A percentile compares a stretch with the other conserved stretches of the same genome.
Evolutionary conservation across 2,329 filamentous ascomycete genomes (phyloP).

Genomic region (Ophiostoma novo-ulmi): DNA sequence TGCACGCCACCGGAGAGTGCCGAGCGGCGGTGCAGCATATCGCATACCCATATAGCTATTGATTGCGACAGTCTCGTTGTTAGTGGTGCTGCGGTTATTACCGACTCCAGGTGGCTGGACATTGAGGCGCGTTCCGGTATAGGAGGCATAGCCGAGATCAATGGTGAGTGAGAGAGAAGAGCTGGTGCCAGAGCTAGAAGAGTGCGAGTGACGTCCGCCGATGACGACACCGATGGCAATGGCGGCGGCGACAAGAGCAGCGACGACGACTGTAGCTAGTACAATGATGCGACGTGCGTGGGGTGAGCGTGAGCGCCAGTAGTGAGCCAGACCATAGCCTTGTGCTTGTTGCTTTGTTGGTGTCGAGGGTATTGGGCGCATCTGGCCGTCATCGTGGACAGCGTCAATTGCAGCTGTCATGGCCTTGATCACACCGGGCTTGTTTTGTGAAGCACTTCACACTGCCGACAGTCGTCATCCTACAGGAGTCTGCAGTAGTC

Average conservation of each 20-base stretch:
- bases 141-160: background rate
- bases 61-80: slow-evolving; percentile 25
- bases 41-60: slow-evolving; percentile 42
- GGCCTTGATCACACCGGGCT: background rate
- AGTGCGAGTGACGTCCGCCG: background rate
- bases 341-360: background rate
- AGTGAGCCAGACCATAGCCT: background rate
- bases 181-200: background rate
- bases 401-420: background rate
- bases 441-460: background rate
- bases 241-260: background rate
- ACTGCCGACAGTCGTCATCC: background rate
- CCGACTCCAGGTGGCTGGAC: background rate
- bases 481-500: background rate
- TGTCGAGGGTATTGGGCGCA: too few relatives aligned
- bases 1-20: slow-evolving; percentile 39
- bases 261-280: background rate
- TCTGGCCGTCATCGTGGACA: background rate
- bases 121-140: background rate
- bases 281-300: background rate
- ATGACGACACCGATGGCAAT: background rate
- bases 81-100: background rate
- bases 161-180: background rate
- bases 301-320: background rate
- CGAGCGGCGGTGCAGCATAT: slow-evolving; percentile 41